phyloP scores from a whole-genome alignment of 352 stramenopile species.

The Globisporangium paddicum region DNA sequence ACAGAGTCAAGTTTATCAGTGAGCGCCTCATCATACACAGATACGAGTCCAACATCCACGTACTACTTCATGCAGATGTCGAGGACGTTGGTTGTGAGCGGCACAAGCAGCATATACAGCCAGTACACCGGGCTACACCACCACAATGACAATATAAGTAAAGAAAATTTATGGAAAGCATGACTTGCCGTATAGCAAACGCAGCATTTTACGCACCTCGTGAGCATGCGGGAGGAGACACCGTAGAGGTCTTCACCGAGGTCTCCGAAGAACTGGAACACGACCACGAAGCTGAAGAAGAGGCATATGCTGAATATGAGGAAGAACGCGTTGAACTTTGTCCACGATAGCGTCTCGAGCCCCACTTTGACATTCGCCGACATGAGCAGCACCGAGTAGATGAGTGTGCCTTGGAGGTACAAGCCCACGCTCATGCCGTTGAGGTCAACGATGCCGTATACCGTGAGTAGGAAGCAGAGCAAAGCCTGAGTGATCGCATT shows the following conservation, averaged over 20 bases:
- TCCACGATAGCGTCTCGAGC: slow-evolving; percentile 74
- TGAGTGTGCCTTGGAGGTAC: slow-evolving; percentile 61
- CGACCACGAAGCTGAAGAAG: slow-evolving; percentile 61
- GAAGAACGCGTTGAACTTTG: slow-evolving; percentile 55
- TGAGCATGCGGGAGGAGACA: slow-evolving; percentile 49
- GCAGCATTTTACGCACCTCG: slow-evolving; percentile 24
- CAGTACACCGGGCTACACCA: slow-evolving; percentile 51
- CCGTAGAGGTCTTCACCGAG: slow-evolving; percentile 51
- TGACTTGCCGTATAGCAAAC: background rate
- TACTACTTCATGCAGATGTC: slow-evolving; percentile 73
- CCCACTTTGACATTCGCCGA: slow-evolving; percentile 75
- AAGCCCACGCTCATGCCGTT: slow-evolving; percentile 29
- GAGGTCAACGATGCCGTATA: slow-evolving; percentile 37
- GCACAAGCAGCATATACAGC: slow-evolving; percentile 59
- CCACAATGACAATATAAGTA: background rate
- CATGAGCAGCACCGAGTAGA: slow-evolving; percentile 73
- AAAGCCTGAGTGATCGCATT: slow-evolving; percentile 65
- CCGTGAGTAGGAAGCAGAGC: slow-evolving; percentile 54
- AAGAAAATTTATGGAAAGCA: background rate
- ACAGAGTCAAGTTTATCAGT: background rate
- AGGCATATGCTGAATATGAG: slow-evolving; percentile 50
- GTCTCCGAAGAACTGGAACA: slow-evolving; percentile 45
- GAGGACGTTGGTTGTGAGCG: slow-evolving; percentile 49
- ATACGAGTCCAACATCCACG: slow-evolving; percentile 1
- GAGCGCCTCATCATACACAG: background rate